phyloP scores from a whole-genome alignment of 306 rosid species.

The Lupinus albus region DNA sequence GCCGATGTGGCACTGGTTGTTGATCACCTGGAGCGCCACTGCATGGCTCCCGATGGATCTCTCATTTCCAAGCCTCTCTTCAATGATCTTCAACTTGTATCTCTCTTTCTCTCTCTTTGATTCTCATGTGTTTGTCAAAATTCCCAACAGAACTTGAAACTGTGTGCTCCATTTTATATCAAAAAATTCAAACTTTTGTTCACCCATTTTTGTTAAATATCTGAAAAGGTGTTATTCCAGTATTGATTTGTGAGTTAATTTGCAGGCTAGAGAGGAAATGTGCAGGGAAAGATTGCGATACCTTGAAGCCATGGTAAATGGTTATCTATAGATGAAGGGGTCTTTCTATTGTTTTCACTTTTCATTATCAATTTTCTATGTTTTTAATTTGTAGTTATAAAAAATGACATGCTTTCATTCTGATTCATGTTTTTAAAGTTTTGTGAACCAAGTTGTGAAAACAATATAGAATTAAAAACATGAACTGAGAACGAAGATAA shows the following conservation, averaged over 20 bases:
- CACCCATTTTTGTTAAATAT: slow-evolving; percentile 25
- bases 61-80: slow-evolving; percentile 78
- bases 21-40: slow-evolving; percentile 90
- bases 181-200: slow-evolving; percentile 12
- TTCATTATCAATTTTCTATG: too few relatives aligned
- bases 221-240: background rate
- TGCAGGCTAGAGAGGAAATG: slow-evolving; percentile 99
- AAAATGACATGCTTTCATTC: background rate
- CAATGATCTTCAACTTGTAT: slow-evolving; percentile 80
- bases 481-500: background rate
- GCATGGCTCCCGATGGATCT: slow-evolving; percentile 91
- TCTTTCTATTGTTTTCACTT: background rate
- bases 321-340: background rate
- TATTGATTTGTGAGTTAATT: slow-evolving; percentile 30
- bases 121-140: slow-evolving; percentile 30
- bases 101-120: slow-evolving; percentile 33
- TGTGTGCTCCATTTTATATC: slow-evolving; percentile 19
- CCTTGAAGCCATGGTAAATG: slow-evolving; percentile 78
- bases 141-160: slow-evolving; percentile 6
- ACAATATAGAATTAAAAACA: background rate
- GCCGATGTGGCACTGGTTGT: slow-evolving; percentile 72
- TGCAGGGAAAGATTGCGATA: slow-evolving; percentile 82
- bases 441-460: too few relatives aligned
- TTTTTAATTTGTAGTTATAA: too few relatives aligned
- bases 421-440: background rate